Conservation (phyloP, 2,329 filamentous ascomycete species). For the Nectriaceae sp. region DNA sequence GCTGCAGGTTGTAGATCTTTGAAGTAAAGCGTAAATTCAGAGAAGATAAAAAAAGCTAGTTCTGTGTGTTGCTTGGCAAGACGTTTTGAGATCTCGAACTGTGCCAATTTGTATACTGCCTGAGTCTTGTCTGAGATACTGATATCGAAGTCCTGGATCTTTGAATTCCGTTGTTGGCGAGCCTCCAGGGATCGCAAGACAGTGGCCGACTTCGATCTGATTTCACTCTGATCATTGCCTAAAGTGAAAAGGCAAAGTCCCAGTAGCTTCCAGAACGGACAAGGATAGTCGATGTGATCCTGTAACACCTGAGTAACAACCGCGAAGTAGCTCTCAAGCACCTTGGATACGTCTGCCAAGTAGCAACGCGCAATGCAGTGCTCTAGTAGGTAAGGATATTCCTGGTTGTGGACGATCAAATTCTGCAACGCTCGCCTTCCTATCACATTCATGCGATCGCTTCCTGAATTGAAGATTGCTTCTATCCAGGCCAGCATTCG, state of each 20-base stretch:
- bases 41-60: constrained; percentile 90
- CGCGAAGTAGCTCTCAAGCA: constrained; percentile 92
- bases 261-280: constrained; percentile 88
- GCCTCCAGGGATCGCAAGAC: constrained; percentile 82
- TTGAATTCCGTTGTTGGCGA: constrained; percentile 76
- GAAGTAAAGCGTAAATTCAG: constrained; percentile 92
- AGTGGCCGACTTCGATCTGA: constrained; percentile 83
- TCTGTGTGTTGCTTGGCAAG: constrained; percentile 87
- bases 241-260: constrained; percentile 88
- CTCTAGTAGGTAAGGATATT: constrained; percentile 82
- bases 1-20: constrained; percentile 80
- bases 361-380: constrained; percentile 93
- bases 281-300: constrained; percentile 78
- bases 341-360: constrained; percentile 74
- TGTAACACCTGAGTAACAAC: constrained; percentile 87
- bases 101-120: constrained; percentile 94
- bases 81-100: constrained; percentile 93
- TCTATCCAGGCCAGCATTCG: constrained; percentile 96
- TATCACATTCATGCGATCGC: constrained; percentile 88
- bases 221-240: constrained; percentile 86
- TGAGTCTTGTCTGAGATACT: constrained; percentile 98
- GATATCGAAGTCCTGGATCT: constrained; percentile 96
- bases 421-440: constrained; percentile 87
- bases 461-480: constrained; percentile 88
- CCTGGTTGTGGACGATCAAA: constrained; percentile 85